These are phyloP conservation scores for Tricholoma saponaceum DNA, from an alignment of 768 basidiomycete species.

Conservation along the genomic window DNA sequence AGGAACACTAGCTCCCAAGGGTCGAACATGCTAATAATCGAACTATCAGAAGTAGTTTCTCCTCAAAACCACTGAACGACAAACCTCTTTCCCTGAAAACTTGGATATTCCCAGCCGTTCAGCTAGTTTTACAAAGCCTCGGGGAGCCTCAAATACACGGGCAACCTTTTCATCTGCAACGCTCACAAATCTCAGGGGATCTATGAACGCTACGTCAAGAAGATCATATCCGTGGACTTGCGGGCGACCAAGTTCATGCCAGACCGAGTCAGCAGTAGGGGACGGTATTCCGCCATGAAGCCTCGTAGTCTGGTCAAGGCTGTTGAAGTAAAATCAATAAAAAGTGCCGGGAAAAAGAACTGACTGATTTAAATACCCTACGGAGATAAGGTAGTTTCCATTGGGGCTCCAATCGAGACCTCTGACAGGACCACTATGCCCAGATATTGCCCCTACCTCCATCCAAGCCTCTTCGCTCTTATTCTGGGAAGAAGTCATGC, in stretches of 20 bases:
- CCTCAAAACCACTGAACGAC: constrained; percentile 2
- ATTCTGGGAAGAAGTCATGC: constrained; percentile 19
- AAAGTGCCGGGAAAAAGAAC: not conserved
- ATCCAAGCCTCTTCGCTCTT: constrained; percentile 53
- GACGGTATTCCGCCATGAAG: constrained; percentile 64
- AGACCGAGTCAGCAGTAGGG: constrained; percentile 25
- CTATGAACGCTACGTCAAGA: constrained; percentile 72
- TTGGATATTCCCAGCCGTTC: constrained; percentile 44
- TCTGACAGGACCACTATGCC: constrained; percentile 78
- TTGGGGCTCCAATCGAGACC: constrained; percentile 83
- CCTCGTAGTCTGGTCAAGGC: constrained; percentile 89
- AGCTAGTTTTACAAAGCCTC: constrained; percentile 67
- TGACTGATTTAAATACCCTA: constrained; percentile 51
- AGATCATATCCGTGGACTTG: constrained; percentile 98
- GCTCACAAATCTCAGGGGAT: constrained; percentile 76
- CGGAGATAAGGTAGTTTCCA: constrained; percentile 83
- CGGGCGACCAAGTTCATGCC: constrained; percentile 90
- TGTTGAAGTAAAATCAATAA: constrained; percentile 24
- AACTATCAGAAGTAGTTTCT: not conserved
- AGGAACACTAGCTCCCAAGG: constrained; percentile 83
- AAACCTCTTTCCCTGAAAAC: constrained; percentile 50
- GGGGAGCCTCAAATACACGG: constrained; percentile 89
- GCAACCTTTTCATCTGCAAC: constrained; percentile 96
- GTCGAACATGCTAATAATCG: constrained; percentile 48
- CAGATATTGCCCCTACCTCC: constrained; percentile 77